A percentile compares a stretch with the other conserved stretches of the same genome.
These are phyloP conservation scores for Quercus bicolor DNA, from an alignment of 306 rosid genomes.

Conservation along the genomic window DNA sequence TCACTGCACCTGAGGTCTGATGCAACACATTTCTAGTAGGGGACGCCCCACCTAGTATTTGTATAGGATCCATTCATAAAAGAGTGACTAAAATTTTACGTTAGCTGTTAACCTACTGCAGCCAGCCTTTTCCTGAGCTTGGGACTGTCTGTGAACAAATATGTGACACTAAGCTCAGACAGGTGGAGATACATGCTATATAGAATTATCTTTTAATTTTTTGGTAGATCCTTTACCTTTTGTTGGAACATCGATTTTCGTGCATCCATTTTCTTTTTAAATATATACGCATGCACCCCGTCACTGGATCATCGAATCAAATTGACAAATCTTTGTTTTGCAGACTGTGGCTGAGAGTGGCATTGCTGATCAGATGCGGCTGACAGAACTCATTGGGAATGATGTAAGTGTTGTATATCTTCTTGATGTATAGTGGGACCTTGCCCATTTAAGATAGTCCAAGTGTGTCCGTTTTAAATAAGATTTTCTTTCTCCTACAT, in stretches of 20 bases:
- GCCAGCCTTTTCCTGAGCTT: too few relatives aligned
- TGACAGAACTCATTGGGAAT: conserved; percentile 66
- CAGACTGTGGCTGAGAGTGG: conserved; percentile 89
- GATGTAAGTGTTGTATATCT: conserved; percentile 64
- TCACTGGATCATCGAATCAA: background rate
- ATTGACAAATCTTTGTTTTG: conserved; percentile 24
- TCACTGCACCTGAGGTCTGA: too few relatives aligned
- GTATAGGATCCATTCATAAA: too few relatives aligned
- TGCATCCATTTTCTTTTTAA: background rate
- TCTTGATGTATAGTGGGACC: conserved; percentile 13
- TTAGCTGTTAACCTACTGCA: too few relatives aligned
- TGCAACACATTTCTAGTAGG: too few relatives aligned
- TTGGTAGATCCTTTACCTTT: background rate
- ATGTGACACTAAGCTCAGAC: too few relatives aligned
- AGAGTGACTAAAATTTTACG: too few relatives aligned
- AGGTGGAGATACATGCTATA: too few relatives aligned
- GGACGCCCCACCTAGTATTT: too few relatives aligned
- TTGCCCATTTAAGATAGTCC: conserved; percentile 10
- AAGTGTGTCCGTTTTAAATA: background rate
- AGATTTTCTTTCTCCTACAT: background rate
- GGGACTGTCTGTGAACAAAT: too few relatives aligned
- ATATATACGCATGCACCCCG: background rate
- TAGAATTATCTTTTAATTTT: background rate
- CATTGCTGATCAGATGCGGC: conserved; percentile 83
- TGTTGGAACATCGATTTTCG: background rate